Base-by-base conservation (phyloP, 2,329 filamentous ascomycete species). In the Pyricularia pennisetigena region DNA sequence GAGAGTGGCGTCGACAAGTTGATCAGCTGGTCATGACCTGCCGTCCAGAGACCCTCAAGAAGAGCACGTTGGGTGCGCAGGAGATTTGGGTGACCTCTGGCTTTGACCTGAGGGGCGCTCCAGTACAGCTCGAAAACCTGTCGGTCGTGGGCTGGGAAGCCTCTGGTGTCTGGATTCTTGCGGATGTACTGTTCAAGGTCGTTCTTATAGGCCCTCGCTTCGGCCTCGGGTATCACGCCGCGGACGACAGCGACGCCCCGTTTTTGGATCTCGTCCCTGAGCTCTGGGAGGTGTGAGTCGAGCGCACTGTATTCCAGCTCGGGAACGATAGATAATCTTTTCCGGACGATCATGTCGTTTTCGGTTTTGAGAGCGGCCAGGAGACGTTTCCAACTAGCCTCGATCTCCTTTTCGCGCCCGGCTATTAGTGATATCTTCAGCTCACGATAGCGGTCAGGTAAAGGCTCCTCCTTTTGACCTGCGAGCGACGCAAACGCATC, bases 121-220 rank as follows among this genome's bases (percentile, higher is more conserved):
- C 90, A 93, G 78, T 93, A 93, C 1, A 93, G 79, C 75, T 93
- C 90, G 73, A 86, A 92, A 6, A 93, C 90, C 63, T 90, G 87
- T 0, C 89, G 90, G 61, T 88, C 82, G 64, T 89, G 79, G 0
- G 83, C 77, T 0, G 90, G 91, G 70, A 91, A 93, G 2, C 87
- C 83, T 79, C 80, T 83, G 3, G 86, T 88, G 3, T 79, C 79
- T 0, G 86, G 84, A 73, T 93, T 93, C 67, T 82, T 82, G 14
- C 78, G 78, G 7, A 91, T 84, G 72, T 93, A 93, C 8, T 86
- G 84, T 70, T 88, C 84, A 6, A 90, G 79, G 69, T 88, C 83
- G 9, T 80, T 80, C 77, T 93, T 93, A 72, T 87, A 90, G 1
- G 79, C 81, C 65, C 89, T 78, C 0, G 90, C 90, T 74, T 90